Evolutionary conservation across 2,329 filamentous ascomycete genomes (phyloP), one percentile per base, ranked within the genome.

Genomic region (Sclerotinia nivalis): DNA sequence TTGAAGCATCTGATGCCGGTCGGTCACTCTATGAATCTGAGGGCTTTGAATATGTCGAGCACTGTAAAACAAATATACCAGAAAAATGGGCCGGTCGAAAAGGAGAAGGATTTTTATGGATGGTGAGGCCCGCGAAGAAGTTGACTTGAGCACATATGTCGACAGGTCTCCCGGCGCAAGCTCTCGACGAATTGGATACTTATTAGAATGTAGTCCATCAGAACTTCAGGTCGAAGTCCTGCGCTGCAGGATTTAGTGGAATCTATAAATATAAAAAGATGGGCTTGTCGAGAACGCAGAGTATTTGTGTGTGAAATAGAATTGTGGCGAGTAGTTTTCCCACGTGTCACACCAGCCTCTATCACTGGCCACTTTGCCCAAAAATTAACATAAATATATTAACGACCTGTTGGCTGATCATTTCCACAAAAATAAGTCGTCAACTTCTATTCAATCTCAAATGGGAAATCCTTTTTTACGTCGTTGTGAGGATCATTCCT

Each of bases 81-180:
- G 34, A 55, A 55, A 66, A 22, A 43, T 55, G 50, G 34, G n/a
- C 49, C 13, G 34, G 54, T 43, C n/a, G 62, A 18, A 66, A 66
- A 55, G 62, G 31, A 31, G 50, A 66, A 22, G 34, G 22, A 3
- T 54, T 40, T 25, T 9, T 66, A 43, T 66, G 62, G 62, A 66
- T 66, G 62, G 62, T 66, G 12, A 66, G 62, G 34, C 62, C 62
- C 43, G 62, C 62, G 20, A 66, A 43, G 34, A 66, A 55, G 7
- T 65, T 54, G 50, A 49, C 20, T 22, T 66, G 12, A 43, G 62
- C 12, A 37, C 25, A 45, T 15, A 10, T 13, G 31, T 25, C 31
- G n/a, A 50, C 10, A 50, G 7, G 4, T 40, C 31, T 22, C 37
- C 18, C 10, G 22, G 20, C 22, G 12, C 5, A 22, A 12, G n/a